Conservation (phyloP, 2,329 filamentous ascomycete genomes). For the Venturia nashicola region DNA sequence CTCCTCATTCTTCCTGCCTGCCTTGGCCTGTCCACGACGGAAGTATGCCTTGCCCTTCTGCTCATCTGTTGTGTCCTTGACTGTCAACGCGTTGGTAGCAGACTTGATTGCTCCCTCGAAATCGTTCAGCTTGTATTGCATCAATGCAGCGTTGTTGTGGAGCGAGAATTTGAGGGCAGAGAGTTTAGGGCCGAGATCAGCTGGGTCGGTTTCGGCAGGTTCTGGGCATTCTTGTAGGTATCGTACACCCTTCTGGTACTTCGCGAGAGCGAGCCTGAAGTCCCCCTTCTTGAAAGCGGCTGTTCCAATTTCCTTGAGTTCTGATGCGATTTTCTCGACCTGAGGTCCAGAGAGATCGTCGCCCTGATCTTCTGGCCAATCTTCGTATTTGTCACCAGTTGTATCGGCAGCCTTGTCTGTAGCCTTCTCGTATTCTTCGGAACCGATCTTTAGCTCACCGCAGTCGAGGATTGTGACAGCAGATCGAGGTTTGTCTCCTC, state of each 20-base stretch:
- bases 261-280: constrained; percentile 58
- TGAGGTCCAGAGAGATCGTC: constrained; percentile 53
- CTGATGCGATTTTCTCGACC: constrained; percentile 65
- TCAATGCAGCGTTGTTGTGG: constrained; percentile 77
- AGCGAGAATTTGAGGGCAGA: constrained; percentile 69
- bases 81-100: constrained; percentile 62
- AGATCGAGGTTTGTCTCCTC: constrained; percentile 63
- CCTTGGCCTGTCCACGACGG: constrained; percentile 64
- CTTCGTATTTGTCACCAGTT: constrained; percentile 85
- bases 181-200: constrained; percentile 54
- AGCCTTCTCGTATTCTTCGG: constrained; percentile 53
- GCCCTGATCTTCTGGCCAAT: constrained; percentile 79
- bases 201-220: constrained; percentile 53
- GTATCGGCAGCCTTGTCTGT: constrained; percentile 61
- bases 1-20: constrained; percentile 75
- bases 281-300: constrained; percentile 69
- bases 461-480: constrained; percentile 62
- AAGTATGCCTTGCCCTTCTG: constrained; percentile 87
- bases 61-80: constrained; percentile 48
- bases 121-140: constrained; percentile 67
- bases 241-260: constrained; percentile 87
- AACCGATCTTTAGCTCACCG: constrained; percentile 57
- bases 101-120: constrained; percentile 59
- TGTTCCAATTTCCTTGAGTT: constrained; percentile 87
- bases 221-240: constrained; percentile 81